Evolutionary conservation across 139 green algal genomes (phyloP), one percentile per base, ranked within the genome.

Genomic region (Chlamydomonas incerta): DNA sequence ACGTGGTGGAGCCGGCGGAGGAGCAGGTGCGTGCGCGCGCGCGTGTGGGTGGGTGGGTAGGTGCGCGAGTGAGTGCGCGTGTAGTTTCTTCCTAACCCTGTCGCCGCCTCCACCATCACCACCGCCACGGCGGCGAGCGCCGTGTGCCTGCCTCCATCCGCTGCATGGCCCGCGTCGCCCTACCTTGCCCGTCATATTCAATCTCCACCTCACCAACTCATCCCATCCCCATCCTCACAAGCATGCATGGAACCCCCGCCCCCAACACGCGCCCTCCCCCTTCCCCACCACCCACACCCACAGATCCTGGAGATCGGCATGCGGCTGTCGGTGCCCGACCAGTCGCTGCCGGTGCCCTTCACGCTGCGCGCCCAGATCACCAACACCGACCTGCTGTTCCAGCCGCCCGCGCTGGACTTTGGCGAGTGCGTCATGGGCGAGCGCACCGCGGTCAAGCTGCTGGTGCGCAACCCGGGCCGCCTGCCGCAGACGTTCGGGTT

Each of bases 401-500:
- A 88, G 23, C 90, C 92, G 3, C 74, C 74, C 18, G 60, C 33
- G 4, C 72, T 96, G 18, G 88, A 95, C 80, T 93, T 96, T 85
- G 93, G 92, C 24, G 37, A 74, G 3, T 90, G 72, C 89, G 86
- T 92, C 37, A 73, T 94, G n/a, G 79, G 70, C 1, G 91, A 96
- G 89, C 65, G 84, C 26, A 92, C 90, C 31, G 93, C 81, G 18
- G 50, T 91, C 11, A 21, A 47, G 23, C 81, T 96, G 55, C 47
- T 31, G 29, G 79, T 96, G 15, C 87, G n/a, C 65, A 96, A 96
- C 87, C 88, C 90, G 5, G 87, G 79, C 20, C 70, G 57, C 3
- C 81, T 96, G 82, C 90, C 90, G 21, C 93, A 96, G 68, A 88
- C 89, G 3, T 92, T 93, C 88, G 90, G 88, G 9, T 95, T 93